Base-by-base conservation (phyloP, 345 rosid species). In the Balakata baccata region DNA sequence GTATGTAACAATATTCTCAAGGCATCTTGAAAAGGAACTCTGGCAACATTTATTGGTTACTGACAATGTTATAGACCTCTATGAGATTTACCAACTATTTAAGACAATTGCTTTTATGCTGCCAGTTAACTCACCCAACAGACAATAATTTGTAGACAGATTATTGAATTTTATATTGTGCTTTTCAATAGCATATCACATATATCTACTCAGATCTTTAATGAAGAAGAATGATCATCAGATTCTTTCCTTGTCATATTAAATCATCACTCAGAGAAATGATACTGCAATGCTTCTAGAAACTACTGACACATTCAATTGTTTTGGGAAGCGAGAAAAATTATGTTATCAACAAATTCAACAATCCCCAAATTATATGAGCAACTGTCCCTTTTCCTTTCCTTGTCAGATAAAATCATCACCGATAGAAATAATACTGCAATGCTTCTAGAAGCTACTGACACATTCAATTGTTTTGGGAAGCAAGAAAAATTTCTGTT, bases 371-470 rank as follows among this genome's bases (percentile, higher is more conserved):
- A 25, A 49, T 34, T 12, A 29, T 11, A 37, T 9, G 17, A 61
- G 38, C 11, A 37, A 17, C 68, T 41, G 2, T 29, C 29, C 49
- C 68, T 18, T 11, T 58, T 16, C 47, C 49, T 14, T 38, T 63
- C 20, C 18, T 38, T 22, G 17, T 11, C 52, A 23, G 45, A 13
- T 34, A 13, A 6, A 11, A 10, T 34, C 20, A 17, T 51, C 63
- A 11, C 20, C 6, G 22, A 4, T 9, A 65, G 6, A 53, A 4
- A 10, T 66, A 22, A 22, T 13, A 46, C 11, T 46, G 17, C 3
- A 22, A 58, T 53, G 67, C 29, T 57, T 68, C n/a, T 59, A 16
- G 7, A 52, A 34, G 56, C 60, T 69, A 13, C 61, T 39, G 63
- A 23, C 54, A 63, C 29, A 47, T 45, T 66, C 71, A 49, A 49